Evolutionary conservation across 2,329 filamentous ascomycete genomes (phyloP).

Genomic region (Aspergillus sp.): DNA sequence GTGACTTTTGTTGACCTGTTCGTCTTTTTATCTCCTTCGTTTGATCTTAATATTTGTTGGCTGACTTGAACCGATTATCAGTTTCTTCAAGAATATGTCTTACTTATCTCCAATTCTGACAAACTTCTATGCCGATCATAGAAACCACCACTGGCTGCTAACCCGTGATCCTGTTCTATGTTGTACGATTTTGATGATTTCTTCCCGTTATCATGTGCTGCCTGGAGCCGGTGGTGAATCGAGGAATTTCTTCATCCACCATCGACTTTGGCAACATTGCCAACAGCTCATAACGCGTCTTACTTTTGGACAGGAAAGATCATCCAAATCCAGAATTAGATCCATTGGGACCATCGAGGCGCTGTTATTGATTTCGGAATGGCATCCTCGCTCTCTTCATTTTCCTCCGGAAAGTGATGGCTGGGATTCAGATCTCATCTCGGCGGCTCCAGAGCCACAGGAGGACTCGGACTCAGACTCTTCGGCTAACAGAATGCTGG

Average conservation of each 20-base stretch:
- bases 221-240: constrained; percentile 41
- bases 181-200: constrained; percentile 51
- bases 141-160: constrained; percentile 45
- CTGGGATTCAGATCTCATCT: constrained; percentile 51
- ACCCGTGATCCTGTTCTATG: constrained; percentile 50
- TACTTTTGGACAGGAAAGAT: constrained; percentile 51
- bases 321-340: constrained; percentile 45
- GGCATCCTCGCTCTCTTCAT: constrained; percentile 52
- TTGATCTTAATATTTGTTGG: not conserved
- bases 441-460: constrained; percentile 33
- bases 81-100: constrained; percentile 49
- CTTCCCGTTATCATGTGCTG: constrained; percentile 47
- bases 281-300: constrained; percentile 51
- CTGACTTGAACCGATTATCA: constrained; percentile 7
- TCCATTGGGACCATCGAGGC: constrained; percentile 52
- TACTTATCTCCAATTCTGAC: constrained; percentile 48
- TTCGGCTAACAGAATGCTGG: constrained; percentile 43
- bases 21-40: constrained; percentile 8
- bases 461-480: constrained; percentile 21
- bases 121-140: constrained; percentile 47
- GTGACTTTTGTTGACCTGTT: constrained; percentile 49
- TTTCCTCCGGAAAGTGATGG: constrained; percentile 51
- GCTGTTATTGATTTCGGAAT: constrained; percentile 51
- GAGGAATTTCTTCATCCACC: constrained; percentile 50
- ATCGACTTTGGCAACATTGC: constrained; percentile 51